Evolutionary conservation across 345 rosid genomes (phyloP).

Genomic region (Cardamine resedifolia): DNA sequence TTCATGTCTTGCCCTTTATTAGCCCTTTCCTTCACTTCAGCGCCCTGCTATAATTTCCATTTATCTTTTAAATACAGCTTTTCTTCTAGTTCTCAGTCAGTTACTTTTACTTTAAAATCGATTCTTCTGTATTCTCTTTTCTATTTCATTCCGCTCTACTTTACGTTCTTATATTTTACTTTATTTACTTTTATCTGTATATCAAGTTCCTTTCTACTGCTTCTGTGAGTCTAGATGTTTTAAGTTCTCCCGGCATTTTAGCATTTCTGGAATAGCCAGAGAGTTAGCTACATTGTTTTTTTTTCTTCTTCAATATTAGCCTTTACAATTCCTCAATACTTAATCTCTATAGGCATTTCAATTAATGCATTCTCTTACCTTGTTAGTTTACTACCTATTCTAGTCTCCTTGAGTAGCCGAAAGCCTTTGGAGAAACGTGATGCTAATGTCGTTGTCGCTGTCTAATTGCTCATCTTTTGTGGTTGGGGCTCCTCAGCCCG

Average conservation of each 20-base stretch:
- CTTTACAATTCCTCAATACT: not conserved
- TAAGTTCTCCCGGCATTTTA: not conserved
- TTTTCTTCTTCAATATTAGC: not conserved
- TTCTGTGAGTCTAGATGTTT: slow-evolving; percentile 2
- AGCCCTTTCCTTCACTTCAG: slow-evolving; percentile 58
- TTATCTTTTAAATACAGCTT: slow-evolving; percentile 43
- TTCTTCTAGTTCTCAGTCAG: slow-evolving; percentile 40
- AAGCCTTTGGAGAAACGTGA: not conserved
- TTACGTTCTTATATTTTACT: slow-evolving; percentile 5
- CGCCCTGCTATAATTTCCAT: slow-evolving; percentile 49
- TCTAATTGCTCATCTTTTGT: slow-evolving; percentile 14
- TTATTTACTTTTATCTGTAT: not conserved
- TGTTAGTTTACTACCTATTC: not conserved
- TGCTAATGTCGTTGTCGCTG: not conserved
- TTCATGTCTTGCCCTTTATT: slow-evolving; percentile 56
- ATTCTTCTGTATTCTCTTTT: slow-evolving; percentile 25
- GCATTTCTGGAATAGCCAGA: not conserved
- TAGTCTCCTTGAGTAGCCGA: not conserved
- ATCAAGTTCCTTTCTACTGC: not conserved
- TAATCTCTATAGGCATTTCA: slow-evolving; percentile 1
- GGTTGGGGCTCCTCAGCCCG: not conserved
- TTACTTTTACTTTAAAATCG: slow-evolving; percentile 27
- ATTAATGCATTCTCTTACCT: not conserved
- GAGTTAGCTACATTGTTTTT: not conserved
- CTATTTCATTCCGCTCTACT: slow-evolving; percentile 29